These are phyloP conservation scores for Hibiscus tridactylites DNA, from an alignment of 345 rosid species.

Conservation along the genomic window DNA sequence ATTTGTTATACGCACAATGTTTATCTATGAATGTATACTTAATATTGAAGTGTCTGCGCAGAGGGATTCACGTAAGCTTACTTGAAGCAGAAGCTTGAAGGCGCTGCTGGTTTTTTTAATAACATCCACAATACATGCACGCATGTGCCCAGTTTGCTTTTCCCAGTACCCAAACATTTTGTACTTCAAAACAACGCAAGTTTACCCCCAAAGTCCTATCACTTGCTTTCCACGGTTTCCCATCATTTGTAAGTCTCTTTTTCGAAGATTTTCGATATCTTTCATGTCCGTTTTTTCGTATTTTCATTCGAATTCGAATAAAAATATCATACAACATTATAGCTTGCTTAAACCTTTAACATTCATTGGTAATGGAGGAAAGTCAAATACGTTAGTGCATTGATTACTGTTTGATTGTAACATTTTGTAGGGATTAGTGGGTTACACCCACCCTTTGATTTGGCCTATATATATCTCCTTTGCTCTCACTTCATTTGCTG, in stretches of 20 bases:
- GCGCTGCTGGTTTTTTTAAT: constrained; percentile 12
- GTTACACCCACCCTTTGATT: constrained; percentile 11
- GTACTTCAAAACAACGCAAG: constrained; percentile 5
- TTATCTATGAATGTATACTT: not conserved
- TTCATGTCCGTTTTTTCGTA: too few species aligned
- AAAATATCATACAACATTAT: not conserved
- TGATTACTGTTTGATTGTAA: constrained; percentile 11
- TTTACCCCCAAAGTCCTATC: constrained; percentile 8
- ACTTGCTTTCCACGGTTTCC: constrained; percentile 8
- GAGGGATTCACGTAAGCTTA: constrained; percentile 2
- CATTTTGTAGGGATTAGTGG: constrained; percentile 10
- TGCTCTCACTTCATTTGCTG: constrained; percentile 1
- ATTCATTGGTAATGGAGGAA: constrained; percentile 6
- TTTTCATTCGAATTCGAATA: too few species aligned
- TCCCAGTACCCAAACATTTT: not conserved
- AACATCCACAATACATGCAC: constrained; percentile 19
- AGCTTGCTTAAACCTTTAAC: not conserved
- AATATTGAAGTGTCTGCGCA: constrained; percentile 14
- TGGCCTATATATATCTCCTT: constrained; percentile 16
- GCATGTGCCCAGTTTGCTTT: constrained; percentile 14
- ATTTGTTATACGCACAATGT: not conserved
- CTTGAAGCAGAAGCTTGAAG: constrained; percentile 19
- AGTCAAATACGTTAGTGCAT: not conserved
- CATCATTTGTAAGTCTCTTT: not conserved
- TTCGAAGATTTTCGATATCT: not conserved